These are phyloP conservation scores for Carex pumila DNA, from an alignment of 176 grass and related monocot species.

Conservation along the genomic window DNA sequence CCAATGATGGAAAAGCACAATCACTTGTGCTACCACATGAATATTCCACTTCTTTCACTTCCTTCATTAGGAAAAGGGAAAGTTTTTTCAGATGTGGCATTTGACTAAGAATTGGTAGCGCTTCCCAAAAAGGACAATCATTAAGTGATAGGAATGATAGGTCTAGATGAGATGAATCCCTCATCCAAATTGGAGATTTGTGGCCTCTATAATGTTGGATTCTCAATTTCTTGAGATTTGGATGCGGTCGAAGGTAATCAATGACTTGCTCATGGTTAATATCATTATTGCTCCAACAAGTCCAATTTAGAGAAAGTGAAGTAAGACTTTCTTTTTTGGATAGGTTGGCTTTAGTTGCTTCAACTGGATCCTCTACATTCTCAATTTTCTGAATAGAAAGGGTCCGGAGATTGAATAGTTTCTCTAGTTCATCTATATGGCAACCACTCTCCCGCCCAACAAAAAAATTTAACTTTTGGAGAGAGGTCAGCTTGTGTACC, in stretches of 20 bases:
- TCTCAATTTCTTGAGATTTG: background rate
- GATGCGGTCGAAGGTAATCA: background rate
- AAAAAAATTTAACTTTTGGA: background rate
- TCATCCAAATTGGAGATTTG: background rate
- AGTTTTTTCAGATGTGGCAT: too few species aligned
- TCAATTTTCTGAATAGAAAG: background rate
- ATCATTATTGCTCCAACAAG: background rate
- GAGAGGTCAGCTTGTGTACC: background rate
- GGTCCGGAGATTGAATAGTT: slow-evolving; percentile 3
- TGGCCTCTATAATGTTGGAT: background rate
- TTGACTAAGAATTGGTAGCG: too few species aligned
- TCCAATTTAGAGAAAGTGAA: background rate
- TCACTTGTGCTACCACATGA: too few species aligned
- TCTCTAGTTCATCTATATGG: slow-evolving; percentile 7
- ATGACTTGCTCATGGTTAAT: background rate
- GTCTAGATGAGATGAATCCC: too few species aligned
- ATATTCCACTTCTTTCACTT: too few species aligned
- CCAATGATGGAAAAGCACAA: background rate
- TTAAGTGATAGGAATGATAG: too few species aligned
- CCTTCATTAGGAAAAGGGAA: too few species aligned
- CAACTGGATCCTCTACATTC: slow-evolving; percentile 7
- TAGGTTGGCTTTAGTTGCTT: slow-evolving; percentile 16
- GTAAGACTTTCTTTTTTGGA: slow-evolving; percentile 10
- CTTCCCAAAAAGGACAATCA: too few species aligned
- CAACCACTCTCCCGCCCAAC: background rate